Conservation (phyloP, 2,329 filamentous ascomycete genomes). For the Paraconiothyrium sp. region DNA sequence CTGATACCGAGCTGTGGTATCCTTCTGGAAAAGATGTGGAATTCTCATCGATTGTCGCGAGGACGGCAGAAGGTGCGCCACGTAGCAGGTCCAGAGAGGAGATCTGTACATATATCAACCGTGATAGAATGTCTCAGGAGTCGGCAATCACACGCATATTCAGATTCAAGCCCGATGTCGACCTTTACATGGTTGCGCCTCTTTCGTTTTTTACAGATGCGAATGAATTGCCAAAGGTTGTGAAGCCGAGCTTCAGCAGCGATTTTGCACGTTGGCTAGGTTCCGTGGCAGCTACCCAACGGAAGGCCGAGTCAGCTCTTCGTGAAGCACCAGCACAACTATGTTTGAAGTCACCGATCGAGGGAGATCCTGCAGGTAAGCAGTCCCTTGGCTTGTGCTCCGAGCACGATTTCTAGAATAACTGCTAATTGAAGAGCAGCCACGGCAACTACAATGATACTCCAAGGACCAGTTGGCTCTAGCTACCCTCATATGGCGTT, state of each 20-base stretch:
- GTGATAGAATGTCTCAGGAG: neutral
- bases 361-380: neutral
- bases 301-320: neutral
- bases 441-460: neutral
- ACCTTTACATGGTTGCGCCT: neutral
- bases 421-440: neutral
- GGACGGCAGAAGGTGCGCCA: slow-evolving; percentile 9
- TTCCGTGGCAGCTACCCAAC: slow-evolving; percentile 1
- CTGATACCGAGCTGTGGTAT: slow-evolving; percentile 15
- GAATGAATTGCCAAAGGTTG: neutral
- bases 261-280: neutral
- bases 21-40: slow-evolving; percentile 12
- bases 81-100: slow-evolving; percentile 14
- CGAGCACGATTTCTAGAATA: neutral
- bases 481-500: neutral
- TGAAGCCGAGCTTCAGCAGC: neutral
- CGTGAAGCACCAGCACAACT: neutral
- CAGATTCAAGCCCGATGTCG: neutral
- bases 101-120: slow-evolving; percentile 8
- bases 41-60: slow-evolving; percentile 15
- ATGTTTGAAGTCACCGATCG: neutral
- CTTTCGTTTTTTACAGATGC: neutral
- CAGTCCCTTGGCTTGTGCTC: neutral
- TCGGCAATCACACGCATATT: neutral
- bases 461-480: neutral